These are phyloP conservation scores for Coffea eugenioides DNA, from an alignment of 257 asterid genomes.

Conservation along the genomic window DNA sequence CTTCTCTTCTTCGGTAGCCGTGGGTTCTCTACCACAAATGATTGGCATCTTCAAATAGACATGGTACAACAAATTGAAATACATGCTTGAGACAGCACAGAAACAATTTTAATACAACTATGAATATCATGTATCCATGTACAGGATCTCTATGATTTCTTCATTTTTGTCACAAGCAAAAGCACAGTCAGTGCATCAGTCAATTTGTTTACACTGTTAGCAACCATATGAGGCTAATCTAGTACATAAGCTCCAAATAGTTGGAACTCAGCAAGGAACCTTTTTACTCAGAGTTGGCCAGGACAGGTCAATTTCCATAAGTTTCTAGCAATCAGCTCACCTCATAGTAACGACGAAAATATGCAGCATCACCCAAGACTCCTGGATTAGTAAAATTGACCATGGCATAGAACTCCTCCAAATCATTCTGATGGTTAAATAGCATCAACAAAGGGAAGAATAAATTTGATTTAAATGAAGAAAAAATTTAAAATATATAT, in stretches of 20 bases:
- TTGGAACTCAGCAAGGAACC: background rate
- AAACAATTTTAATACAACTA: background rate
- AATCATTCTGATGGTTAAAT: slow-evolving; percentile 64
- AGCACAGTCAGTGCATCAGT: background rate
- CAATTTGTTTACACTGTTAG: background rate
- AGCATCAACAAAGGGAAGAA: slow-evolving; percentile 11
- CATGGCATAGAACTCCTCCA: slow-evolving; percentile 98
- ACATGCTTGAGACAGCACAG: slow-evolving; percentile 1
- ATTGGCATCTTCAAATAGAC: slow-evolving; percentile 62
- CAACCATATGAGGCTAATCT: background rate
- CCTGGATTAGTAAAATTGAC: slow-evolving; percentile 97
- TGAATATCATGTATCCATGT: background rate
- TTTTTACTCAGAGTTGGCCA: background rate
- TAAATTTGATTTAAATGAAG: slow-evolving; percentile 9
- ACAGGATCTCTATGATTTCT: background rate
- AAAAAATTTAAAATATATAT: slow-evolving; percentile 7
- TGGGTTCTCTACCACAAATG: slow-evolving; percentile 92
- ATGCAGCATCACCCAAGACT: slow-evolving; percentile 80
- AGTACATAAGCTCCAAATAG: background rate
- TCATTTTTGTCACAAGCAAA: background rate
- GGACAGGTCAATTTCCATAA: slow-evolving; percentile 1
- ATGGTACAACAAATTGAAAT: slow-evolving; percentile 16
- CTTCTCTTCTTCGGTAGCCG: slow-evolving; percentile 78
- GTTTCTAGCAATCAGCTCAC: slow-evolving; percentile 38
- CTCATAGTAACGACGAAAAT: slow-evolving; percentile 94